Conservation (phyloP, 2,329 filamentous ascomycete species). For the Colletotrichum plurivorum region DNA sequence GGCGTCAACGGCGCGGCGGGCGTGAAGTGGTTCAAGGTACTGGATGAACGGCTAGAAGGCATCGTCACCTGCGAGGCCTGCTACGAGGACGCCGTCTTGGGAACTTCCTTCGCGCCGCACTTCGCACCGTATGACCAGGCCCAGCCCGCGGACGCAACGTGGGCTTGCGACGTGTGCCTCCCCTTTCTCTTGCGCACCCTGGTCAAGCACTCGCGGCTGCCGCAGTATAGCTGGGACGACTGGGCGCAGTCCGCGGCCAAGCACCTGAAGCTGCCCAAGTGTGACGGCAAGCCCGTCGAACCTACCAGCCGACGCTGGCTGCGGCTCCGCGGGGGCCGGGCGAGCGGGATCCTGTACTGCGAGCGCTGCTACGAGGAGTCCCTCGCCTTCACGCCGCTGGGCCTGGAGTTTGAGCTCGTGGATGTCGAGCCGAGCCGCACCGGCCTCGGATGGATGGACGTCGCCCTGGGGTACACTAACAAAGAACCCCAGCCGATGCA, state of each 20-base stretch:
- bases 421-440: background rate
- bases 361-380: constrained; percentile 53
- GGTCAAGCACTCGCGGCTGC: constrained; percentile 35
- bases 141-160: constrained; percentile 47
- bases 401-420: constrained; percentile 42
- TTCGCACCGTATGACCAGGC: constrained; percentile 33
- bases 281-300: constrained; percentile 47
- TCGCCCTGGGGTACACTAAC: constrained; percentile 9
- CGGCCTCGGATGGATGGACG: constrained; percentile 24
- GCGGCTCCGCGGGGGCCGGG: constrained; percentile 39
- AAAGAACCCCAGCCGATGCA: background rate
- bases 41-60: constrained; percentile 14
- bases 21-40: constrained; percentile 48
- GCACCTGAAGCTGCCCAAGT: constrained; percentile 45
- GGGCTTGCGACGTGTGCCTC: constrained; percentile 51
- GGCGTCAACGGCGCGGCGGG: constrained; percentile 43
- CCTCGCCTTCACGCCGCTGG: constrained; percentile 48
- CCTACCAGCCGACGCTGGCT: constrained; percentile 47
- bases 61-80: constrained; percentile 40
- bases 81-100: constrained; percentile 34
- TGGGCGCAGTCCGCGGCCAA: constrained; percentile 45
- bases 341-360: constrained; percentile 49
- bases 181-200: constrained; percentile 44
- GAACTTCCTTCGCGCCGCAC: constrained; percentile 16
- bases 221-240: constrained; percentile 46